phyloP scores from a whole-genome alignment of 2,329 filamentous ascomycete genomes.

The Cadophora gregata region DNA sequence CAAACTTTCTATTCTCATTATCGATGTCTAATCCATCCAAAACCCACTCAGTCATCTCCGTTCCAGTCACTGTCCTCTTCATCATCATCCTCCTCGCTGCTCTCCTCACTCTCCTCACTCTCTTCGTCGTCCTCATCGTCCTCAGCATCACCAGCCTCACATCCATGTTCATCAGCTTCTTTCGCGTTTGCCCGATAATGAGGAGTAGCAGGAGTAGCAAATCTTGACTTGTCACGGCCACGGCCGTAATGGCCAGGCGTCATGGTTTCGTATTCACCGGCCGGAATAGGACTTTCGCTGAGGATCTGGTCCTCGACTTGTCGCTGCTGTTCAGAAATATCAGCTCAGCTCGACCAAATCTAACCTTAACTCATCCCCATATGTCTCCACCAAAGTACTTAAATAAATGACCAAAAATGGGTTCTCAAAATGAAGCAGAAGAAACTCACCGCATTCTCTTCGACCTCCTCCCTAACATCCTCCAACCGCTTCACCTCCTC shows the following conservation, averaged over 20 bases:
- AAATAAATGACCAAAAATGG: background rate
- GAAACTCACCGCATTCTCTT: background rate
- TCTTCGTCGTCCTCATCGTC: background rate
- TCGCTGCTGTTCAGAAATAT: background rate
- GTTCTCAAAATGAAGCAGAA: background rate
- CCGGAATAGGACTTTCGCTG: background rate
- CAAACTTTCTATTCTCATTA: no score
- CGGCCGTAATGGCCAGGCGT: no score
- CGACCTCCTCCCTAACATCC: background rate
- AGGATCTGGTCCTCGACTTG: slow-evolving; percentile 6
- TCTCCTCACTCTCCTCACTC: background rate
- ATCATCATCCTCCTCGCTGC: background rate
- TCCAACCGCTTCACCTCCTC: slow-evolving; percentile 25
- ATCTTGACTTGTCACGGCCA: no score
- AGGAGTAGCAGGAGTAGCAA: background rate
- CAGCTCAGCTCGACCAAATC: background rate
- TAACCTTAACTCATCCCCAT: background rate
- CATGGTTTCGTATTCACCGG: no score
- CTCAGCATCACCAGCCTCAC: background rate
- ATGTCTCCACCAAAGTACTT: background rate
- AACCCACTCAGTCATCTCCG: background rate
- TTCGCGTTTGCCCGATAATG: background rate
- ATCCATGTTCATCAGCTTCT: background rate
- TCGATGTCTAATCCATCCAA: background rate
- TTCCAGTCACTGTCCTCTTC: background rate